These are phyloP conservation scores for Kernera saxatilis DNA, from an alignment of 345 rosid species.

Conservation along the genomic window DNA sequence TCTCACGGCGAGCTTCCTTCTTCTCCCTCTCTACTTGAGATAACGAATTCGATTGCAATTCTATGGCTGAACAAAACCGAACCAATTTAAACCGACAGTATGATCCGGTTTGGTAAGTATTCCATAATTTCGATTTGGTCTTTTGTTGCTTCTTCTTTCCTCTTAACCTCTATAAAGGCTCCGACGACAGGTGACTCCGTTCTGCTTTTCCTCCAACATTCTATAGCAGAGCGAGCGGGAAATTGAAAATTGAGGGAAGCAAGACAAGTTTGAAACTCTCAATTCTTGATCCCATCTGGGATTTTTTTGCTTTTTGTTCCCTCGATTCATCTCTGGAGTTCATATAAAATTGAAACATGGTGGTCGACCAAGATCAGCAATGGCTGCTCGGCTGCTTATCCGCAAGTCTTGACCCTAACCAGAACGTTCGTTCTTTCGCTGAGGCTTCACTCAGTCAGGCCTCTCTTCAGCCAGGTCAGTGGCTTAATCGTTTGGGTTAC, in stretches of 20 bases:
- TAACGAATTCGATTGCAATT: background rate
- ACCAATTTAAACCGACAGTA: constrained; percentile 1
- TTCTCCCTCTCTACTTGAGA: constrained; percentile 6
- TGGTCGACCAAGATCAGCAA: constrained; percentile 71
- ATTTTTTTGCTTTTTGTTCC: background rate
- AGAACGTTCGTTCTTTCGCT: constrained; percentile 76
- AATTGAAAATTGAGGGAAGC: background rate
- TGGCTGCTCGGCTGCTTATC: constrained; percentile 86
- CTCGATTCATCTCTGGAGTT: background rate
- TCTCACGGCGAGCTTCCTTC: background rate
- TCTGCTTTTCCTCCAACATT: constrained; percentile 12
- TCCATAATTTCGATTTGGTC: background rate
- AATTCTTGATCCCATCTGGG: background rate
- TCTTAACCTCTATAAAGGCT: constrained; percentile 21
- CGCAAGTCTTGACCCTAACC: constrained; percentile 83
- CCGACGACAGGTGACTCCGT: constrained; percentile 7
- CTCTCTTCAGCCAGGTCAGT: constrained; percentile 78
- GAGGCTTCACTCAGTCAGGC: constrained; percentile 83
- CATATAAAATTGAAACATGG: constrained; percentile 25
- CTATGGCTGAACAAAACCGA: background rate
- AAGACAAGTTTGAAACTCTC: background rate
- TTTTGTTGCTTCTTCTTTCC: constrained; percentile 9
- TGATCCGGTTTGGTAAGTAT: constrained; percentile 18
- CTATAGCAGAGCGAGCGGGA: constrained; percentile 20
- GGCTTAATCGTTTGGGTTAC: background rate